These are phyloP conservation scores for Suhomyces panamericanus DNA, from an alignment of 1,139 yeast species.

Conservation along the genomic window DNA sequence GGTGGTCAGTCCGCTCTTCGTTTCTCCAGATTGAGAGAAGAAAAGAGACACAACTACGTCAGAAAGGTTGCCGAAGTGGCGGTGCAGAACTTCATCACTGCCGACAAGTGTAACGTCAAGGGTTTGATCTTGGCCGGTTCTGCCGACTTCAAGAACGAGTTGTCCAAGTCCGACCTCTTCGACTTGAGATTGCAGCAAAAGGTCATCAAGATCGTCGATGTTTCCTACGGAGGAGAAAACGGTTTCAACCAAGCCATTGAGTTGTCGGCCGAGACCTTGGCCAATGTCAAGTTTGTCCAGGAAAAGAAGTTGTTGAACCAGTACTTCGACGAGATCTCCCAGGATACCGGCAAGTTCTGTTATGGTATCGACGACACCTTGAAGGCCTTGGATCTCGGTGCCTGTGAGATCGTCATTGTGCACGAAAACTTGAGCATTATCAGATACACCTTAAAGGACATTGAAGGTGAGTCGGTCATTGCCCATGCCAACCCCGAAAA, in stretches of 20 bases:
- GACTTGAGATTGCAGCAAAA: slow-evolving; percentile 86
- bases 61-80: slow-evolving; percentile 98
- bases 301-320: slow-evolving; percentile 91
- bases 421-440: slow-evolving; percentile 85
- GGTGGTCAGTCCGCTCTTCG: slow-evolving; percentile 99
- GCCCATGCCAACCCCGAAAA: slow-evolving; percentile 72
- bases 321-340: slow-evolving; percentile 95
- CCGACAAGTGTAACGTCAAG: slow-evolving; percentile 88
- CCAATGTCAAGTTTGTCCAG: slow-evolving; percentile 96
- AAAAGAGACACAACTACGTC: slow-evolving; percentile 96
- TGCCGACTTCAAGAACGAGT: slow-evolving; percentile 95
- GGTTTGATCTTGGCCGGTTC: slow-evolving; percentile 97
- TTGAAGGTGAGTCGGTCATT: slow-evolving; percentile 75
- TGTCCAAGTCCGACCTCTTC: slow-evolving; percentile 88
- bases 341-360: slow-evolving; percentile 95
- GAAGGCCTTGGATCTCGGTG: slow-evolving; percentile 94
- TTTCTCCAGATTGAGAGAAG: slow-evolving; percentile 98
- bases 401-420: slow-evolving; percentile 89
- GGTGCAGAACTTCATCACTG: slow-evolving; percentile 91
- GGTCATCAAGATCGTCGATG: slow-evolving; percentile 89
- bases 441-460: slow-evolving; percentile 81
- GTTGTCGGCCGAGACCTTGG: slow-evolving; percentile 91
- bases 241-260: slow-evolving; percentile 99
- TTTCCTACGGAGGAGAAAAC: slow-evolving; percentile 98
- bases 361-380: slow-evolving; percentile 95